Base-by-base conservation (phyloP, 2,329 filamentous ascomycete genomes). In the Verticillium tricorpus region DNA sequence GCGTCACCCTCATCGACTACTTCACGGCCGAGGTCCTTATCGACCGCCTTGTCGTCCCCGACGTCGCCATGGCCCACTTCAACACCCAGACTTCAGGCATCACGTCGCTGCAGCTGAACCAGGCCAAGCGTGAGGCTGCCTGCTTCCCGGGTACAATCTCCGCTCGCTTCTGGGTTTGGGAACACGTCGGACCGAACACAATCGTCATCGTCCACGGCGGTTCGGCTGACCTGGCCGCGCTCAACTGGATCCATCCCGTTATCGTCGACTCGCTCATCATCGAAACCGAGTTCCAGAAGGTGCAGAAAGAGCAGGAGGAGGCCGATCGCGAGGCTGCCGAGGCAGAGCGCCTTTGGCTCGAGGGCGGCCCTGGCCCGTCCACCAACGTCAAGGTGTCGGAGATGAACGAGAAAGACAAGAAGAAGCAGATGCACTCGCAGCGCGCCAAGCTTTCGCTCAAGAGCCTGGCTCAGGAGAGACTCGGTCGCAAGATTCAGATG, bases 21-120 rank as follows among this genome's bases (percentile, higher is more conserved):
- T 83, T 84, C 67, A 77, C 78, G 0, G 74, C 77, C 3, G 67
- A 76, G 15, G 67, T 80, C 12, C 76, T 86, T 1, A 68, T 86
- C 34, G 79, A 86, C 68, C 75, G 71, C 6, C 73, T 86, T 1
- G 82, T 86, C 3, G 78, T 71, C 56, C 83, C 84, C 0, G 69
- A 74, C 12, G 74, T 78, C 0, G 67, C 67, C 9, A 80, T 86
- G 75, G 59, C 67, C 5, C 78, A 85, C 66, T 78, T 78, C 67
- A 82, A 83, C 67, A 84, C 80, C 0, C 72, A 69, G 3, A 84
- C 70, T 63, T 84, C 82, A 0, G 83, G 84, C 1, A 77, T 86
- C 2, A 77, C 74, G 0, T 68, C 68, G 32, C 62, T 61, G 2
- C 72, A 74, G 22, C 76, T 85, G 69, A 64, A 74, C 2, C 63